These are phyloP conservation scores for Hypoxylon sp. DNA, from an alignment of 2,329 filamentous ascomycete species.

Conservation along the genomic window DNA sequence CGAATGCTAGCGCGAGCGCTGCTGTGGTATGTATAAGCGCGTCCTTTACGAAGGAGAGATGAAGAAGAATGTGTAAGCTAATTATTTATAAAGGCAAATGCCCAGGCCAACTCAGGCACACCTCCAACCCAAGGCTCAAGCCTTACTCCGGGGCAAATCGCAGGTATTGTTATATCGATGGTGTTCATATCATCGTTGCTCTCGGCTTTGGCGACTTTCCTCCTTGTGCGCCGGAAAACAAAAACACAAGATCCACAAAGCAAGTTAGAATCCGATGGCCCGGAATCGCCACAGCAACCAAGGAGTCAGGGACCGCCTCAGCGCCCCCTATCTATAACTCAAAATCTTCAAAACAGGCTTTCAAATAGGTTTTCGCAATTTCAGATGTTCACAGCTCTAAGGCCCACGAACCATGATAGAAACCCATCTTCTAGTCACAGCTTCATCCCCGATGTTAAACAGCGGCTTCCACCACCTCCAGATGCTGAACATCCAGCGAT, in stretches of 20 bases:
- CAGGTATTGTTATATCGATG: slow-evolving; percentile 33
- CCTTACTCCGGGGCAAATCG: slow-evolving; percentile 35
- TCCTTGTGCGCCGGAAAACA: slow-evolving; percentile 37
- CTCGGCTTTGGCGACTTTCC: slow-evolving; percentile 33
- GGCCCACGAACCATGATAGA: not conserved
- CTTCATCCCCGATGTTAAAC: slow-evolving; percentile 30
- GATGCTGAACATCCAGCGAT: slow-evolving; percentile 30
- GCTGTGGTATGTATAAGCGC: slow-evolving; percentile 22
- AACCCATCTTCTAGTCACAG: not conserved
- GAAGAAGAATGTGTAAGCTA: not conserved
- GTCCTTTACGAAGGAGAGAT: not conserved
- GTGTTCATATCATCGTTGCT: slow-evolving; percentile 31
- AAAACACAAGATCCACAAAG: slow-evolving; percentile 1
- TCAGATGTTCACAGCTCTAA: slow-evolving; percentile 17
- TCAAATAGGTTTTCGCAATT: slow-evolving; percentile 6
- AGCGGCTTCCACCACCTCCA: slow-evolving; percentile 15
- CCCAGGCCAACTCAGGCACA: slow-evolving; percentile 15
- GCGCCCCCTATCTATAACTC: slow-evolving; percentile 1
- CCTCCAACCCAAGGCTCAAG: slow-evolving; percentile 19
- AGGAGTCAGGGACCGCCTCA: slow-evolving; percentile 1
- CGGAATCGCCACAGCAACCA: slow-evolving; percentile 11
- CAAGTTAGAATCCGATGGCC: slow-evolving; percentile 12
- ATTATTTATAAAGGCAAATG: slow-evolving; percentile 15
- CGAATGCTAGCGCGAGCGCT: slow-evolving; percentile 30
- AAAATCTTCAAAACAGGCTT: slow-evolving; percentile 4